Evolutionary conservation across 345 rosid species (phyloP), one percentile per base, ranked within the genome.

Genomic region (Laguncularia racemosa): DNA sequence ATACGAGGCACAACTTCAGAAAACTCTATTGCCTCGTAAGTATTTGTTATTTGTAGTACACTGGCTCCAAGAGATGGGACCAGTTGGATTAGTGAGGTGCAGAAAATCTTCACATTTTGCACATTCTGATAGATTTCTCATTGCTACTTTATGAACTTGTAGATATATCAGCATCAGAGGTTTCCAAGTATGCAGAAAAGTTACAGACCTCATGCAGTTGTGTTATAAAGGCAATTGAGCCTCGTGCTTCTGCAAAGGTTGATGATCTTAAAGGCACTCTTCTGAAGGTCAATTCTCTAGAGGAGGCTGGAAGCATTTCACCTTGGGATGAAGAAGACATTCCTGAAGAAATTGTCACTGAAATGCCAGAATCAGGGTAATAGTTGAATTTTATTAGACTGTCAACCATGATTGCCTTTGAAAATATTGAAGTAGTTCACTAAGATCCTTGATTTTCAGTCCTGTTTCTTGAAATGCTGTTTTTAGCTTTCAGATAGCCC

Each of bases 281-380:
- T 52, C 53, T 56, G 48, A 84, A 78, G 73, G 69, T 85, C 73
- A 81, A 70, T 66, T 63, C 62, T 68, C 81, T 84, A 57, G 96
- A 85, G 73, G 75, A 77, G 57, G 86, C 66, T 70, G 63, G 69
- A 57, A 66, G 60, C 61, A 82, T 91, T 69, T 56, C 83, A 75
- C 86, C 86, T 44, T 91, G 98, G 96, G 88, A 79, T 62, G 95
- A 88, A 45, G 96, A 91, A 76, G 71, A 73, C 49, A 79, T 85
- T 62, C 96, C 96, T 16, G 95, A 85, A 77, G 95, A 88, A 77
- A 76, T 91, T 65, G 89, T 91, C 50, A 61, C 38, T 52, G 62
- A 66, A 63, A 84, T 77, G 72, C 95, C 98, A 73, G 76, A 46
- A 66, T 82, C 83, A 33, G 98, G 98, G 95, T 91, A 80, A 10